Percentiles rank a stretch among this genome's conserved stretches.
These are phyloP conservation scores for Lactifluus echinatus DNA, from an alignment of 768 basidiomycete genomes.

Conservation along the genomic window DNA sequence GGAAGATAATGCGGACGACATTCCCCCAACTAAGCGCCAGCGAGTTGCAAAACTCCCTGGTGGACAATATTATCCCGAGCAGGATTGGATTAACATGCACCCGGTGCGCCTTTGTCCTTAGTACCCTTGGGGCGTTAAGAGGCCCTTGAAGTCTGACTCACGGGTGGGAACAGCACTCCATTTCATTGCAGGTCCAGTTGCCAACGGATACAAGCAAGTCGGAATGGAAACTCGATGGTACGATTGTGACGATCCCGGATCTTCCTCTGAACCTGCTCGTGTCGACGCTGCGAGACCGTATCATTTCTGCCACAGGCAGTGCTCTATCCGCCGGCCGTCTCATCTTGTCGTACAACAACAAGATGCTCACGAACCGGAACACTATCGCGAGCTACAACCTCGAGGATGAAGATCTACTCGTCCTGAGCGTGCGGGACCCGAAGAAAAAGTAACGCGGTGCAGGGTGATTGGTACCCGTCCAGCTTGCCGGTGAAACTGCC, in stretches of 20 bases:
- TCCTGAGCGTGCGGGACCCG: conserved; percentile 64
- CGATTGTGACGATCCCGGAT: conserved; percentile 67
- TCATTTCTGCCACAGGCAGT: conserved; percentile 69
- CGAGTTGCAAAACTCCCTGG: conserved; percentile 79
- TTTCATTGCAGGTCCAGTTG: conserved; percentile 77
- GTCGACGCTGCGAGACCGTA: conserved; percentile 84
- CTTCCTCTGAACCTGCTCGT: conserved; percentile 79
- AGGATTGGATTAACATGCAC: conserved; percentile 87
- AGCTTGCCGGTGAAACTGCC: not conserved
- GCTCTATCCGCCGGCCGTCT: conserved; percentile 74
- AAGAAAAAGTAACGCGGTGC: conserved; percentile 50
- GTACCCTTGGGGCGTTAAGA: not conserved
- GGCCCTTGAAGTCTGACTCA: not conserved
- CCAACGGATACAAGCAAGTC: conserved; percentile 76
- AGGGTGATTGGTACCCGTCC: not conserved
- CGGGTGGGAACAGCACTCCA: conserved; percentile 53
- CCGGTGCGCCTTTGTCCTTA: conserved; percentile 41
- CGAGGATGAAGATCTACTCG: conserved; percentile 82
- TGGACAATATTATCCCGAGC: conserved; percentile 76
- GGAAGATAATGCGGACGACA: conserved; percentile 54
- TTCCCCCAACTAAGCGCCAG: conserved; percentile 82
- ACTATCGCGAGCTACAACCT: conserved; percentile 84
- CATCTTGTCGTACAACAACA: conserved; percentile 67
- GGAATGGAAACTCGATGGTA: conserved; percentile 89
- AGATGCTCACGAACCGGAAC: conserved; percentile 80